These are phyloP conservation scores for Saccharum spontaneum DNA, from an alignment of 176 grass and related monocot genomes.

Conservation along the genomic window DNA sequence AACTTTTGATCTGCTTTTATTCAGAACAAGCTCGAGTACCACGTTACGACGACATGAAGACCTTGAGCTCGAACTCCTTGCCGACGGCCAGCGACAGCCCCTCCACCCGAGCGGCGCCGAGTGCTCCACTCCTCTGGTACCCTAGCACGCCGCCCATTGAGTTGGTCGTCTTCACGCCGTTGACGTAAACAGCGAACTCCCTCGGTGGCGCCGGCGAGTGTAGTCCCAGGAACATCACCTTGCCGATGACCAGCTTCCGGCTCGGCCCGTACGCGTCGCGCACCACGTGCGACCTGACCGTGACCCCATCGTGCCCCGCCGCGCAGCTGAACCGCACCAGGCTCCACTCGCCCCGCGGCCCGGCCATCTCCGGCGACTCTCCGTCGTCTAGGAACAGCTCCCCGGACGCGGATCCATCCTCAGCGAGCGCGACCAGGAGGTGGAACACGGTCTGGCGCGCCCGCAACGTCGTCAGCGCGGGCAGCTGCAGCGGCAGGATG, in stretches of 20 bases:
- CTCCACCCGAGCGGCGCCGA: conserved; percentile 37
- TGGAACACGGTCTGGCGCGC: conserved; percentile 49
- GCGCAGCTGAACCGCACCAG: conserved; percentile 45
- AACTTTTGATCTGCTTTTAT: background rate
- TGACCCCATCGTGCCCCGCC: conserved; percentile 13
- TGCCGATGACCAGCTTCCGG: conserved; percentile 40
- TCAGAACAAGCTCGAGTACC: background rate
- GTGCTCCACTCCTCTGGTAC: background rate
- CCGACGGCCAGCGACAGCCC: conserved; percentile 59
- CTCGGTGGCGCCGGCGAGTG: background rate
- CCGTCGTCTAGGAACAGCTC: conserved; percentile 80
- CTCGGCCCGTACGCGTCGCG: conserved; percentile 49
- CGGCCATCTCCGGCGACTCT: conserved; percentile 66
- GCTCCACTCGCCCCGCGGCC: conserved; percentile 34
- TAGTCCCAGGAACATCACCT: conserved; percentile 68
- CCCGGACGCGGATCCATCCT: conserved; percentile 39
- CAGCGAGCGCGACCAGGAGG: conserved; percentile 56
- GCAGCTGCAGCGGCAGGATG: conserved; percentile 57
- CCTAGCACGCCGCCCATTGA: background rate
- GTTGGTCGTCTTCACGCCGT: conserved; percentile 26
- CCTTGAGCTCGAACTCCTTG: conserved; percentile 63
- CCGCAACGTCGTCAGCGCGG: conserved; percentile 41
- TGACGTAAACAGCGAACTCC: conserved; percentile 30
- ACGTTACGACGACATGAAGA: conserved; percentile 27
- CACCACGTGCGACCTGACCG: conserved; percentile 54